Evolutionary conservation across 2,329 filamentous ascomycete species (phyloP).

Genomic region (Shiraia sp.): DNA sequence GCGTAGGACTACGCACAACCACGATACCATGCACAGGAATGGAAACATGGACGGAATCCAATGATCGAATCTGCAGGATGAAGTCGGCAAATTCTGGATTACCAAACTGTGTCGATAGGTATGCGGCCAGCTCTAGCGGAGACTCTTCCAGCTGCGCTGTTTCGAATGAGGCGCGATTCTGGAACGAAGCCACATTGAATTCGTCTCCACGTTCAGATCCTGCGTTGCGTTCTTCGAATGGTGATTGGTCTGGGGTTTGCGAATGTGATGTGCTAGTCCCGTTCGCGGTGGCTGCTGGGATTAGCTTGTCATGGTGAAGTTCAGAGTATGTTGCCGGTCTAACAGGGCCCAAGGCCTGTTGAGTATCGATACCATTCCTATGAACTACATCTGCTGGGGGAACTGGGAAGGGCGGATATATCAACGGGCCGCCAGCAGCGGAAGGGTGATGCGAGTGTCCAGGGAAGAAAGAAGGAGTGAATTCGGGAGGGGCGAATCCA

Average conservation of each 20-base stretch:
- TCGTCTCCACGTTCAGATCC: conserved; percentile 26
- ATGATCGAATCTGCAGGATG: conserved; percentile 39
- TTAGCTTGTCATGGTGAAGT: conserved; percentile 22
- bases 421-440: conserved; percentile 35
- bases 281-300: conserved; percentile 25
- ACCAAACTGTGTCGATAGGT: conserved; percentile 39
- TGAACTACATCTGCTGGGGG: conserved; percentile 30
- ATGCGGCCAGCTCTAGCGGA: conserved; percentile 36
- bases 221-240: conserved; percentile 26
- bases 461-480: conserved; percentile 35
- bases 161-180: conserved; percentile 18
- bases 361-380: conserved; percentile 28
- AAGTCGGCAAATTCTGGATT: conserved; percentile 44
- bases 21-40: conserved; percentile 43
- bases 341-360: conserved; percentile 20
- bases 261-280: conserved; percentile 35
- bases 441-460: conserved; percentile 42
- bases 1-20: conserved; percentile 38
- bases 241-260: conserved; percentile 39
- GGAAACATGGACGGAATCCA: conserved; percentile 29
- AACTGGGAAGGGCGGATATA: conserved; percentile 35
- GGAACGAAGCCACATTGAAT: conserved; percentile 16
- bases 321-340: conserved; percentile 22
- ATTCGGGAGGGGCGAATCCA: conserved; percentile 34
- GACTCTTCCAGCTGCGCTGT: conserved; percentile 28